Percentiles rank a stretch among this genome's conserved stretches.
These are phyloP conservation scores for Arabidopsis hybrid DNA, from an alignment of 441 rosid species.

Conservation along the genomic window DNA sequence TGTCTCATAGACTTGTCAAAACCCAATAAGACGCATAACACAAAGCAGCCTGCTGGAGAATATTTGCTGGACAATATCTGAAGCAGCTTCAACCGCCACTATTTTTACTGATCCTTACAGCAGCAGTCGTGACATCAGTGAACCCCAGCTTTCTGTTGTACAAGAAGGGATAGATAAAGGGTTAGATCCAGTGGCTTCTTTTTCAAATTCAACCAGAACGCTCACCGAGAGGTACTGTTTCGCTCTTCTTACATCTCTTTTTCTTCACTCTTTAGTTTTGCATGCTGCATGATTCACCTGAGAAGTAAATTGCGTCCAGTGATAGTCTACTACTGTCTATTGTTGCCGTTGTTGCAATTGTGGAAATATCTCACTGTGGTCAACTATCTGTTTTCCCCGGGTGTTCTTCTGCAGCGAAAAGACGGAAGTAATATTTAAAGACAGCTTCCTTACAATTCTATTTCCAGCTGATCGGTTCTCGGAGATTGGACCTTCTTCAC, in stretches of 20 bases:
- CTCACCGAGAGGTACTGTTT: slow-evolving; percentile 76
- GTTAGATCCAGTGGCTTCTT: slow-evolving; percentile 78
- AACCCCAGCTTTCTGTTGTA: slow-evolving; percentile 54
- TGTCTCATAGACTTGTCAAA: slow-evolving; percentile 78
- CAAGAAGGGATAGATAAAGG: slow-evolving; percentile 64
- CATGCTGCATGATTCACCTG: slow-evolving; percentile 18
- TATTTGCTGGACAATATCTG: slow-evolving; percentile 95
- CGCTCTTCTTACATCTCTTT: slow-evolving; percentile 17
- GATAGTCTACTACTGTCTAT: slow-evolving; percentile 2
- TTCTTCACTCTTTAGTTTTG: neutral
- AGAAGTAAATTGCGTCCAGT: slow-evolving; percentile 1
- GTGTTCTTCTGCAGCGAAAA: slow-evolving; percentile 72
- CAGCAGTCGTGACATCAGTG: slow-evolving; percentile 59
- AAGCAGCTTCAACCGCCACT: slow-evolving; percentile 82
- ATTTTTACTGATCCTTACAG: slow-evolving; percentile 75
- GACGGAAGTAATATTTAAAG: slow-evolving; percentile 70
- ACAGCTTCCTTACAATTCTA: slow-evolving; percentile 80
- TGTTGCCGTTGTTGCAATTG: slow-evolving; percentile 7
- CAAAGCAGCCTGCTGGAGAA: slow-evolving; percentile 89
- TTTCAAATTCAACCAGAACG: slow-evolving; percentile 76
- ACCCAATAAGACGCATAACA: slow-evolving; percentile 83
- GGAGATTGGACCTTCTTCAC: slow-evolving; percentile 96
- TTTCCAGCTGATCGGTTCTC: slow-evolving; percentile 88
- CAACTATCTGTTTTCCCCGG: neutral
- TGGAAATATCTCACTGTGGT: slow-evolving; percentile 21